Evolutionary conservation across 306 rosid genomes (phyloP), one percentile per base, ranked within the genome.

Genomic region (Oemleria cerasiformis): DNA sequence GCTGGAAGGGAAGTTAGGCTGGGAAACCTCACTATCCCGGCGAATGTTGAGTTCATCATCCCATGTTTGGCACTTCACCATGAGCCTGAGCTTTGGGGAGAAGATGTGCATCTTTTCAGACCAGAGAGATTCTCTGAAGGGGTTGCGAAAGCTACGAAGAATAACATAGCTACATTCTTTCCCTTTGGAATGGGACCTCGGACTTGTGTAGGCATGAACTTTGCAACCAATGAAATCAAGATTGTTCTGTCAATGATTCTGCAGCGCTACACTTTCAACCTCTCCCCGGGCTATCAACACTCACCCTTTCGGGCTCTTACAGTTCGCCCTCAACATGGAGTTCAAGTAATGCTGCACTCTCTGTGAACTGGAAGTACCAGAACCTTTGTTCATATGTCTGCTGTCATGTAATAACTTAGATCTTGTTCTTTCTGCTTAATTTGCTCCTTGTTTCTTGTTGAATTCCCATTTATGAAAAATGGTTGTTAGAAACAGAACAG

Each of bases 181-280:
- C 73, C 61, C 1, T 68, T 68, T 50, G 73, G 62, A 36, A 16
- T 49, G 16, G 73, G 73, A 51, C 73, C 34, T 51, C 59, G 60
- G 9, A 50, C 4, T 51, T 68, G 73, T 68, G 73, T 68, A 17
- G 73, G 73, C 12, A 4, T 34, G 0, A 68, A 53, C 48, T 68
- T 38, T 53, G 62, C 73, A 6, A 25, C 6, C 4, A 38, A 9
- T 50, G 63, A 68, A 53, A 4, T 19, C 36, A 68, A 68, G 62
- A 53, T 68, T 68, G 73, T 42, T 53, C 63, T 68, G 7, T 50
- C 63, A 5, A 68, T 68, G 73, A 68, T 68, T 53, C 49, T 68
- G 16, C 73, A 68, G n/a, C 73, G 51, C n/a, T 68, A 39, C 34
- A 54, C 47, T 38, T 12, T 69, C 51, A 69, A 63, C 63, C 50